Percentiles rank a stretch among this genome's conserved stretches.
Evolutionary conservation across 768 basidiomycete genomes (phyloP).

Genomic region (Imleria badia): DNA sequence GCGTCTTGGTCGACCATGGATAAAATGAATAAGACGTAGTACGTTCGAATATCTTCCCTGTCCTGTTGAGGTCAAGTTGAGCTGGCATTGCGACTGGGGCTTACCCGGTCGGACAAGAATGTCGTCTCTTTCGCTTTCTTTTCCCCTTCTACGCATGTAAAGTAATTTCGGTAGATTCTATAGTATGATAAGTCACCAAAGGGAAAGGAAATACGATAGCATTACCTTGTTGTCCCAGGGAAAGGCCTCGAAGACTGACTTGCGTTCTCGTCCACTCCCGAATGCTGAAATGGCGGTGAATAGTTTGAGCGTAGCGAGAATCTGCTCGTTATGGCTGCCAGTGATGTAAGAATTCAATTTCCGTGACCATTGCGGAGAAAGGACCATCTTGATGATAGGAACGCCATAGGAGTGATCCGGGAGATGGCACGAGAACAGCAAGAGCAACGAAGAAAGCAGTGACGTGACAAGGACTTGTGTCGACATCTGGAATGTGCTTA

Average conservation of each 20-base stretch:
- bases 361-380: conserved; percentile 55
- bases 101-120: conserved; percentile 58
- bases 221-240: conserved; percentile 76
- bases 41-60: conserved; percentile 70
- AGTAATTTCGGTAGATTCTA: conserved; percentile 68
- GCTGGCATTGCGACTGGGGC: conserved; percentile 1
- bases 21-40: conserved; percentile 70
- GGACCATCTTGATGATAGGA: conserved; percentile 58
- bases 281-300: conserved; percentile 61
- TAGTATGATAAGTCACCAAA: not conserved
- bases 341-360: conserved; percentile 62
- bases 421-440: conserved; percentile 65
- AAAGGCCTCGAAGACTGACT: conserved; percentile 62
- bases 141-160: conserved; percentile 65
- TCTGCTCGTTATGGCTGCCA: conserved; percentile 61
- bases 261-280: conserved; percentile 64
- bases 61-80: not conserved
- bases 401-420: conserved; percentile 62
- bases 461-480: conserved; percentile 47
- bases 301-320: conserved; percentile 64
- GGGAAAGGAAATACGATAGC: not conserved
- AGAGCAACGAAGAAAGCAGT: conserved; percentile 57
- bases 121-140: conserved; percentile 38
- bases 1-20: conserved; percentile 61
- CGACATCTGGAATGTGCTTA: conserved; percentile 36